These are phyloP conservation scores for Cordyceps farinosa DNA, from an alignment of 2,329 filamentous ascomycete genomes.

Conservation along the genomic window DNA sequence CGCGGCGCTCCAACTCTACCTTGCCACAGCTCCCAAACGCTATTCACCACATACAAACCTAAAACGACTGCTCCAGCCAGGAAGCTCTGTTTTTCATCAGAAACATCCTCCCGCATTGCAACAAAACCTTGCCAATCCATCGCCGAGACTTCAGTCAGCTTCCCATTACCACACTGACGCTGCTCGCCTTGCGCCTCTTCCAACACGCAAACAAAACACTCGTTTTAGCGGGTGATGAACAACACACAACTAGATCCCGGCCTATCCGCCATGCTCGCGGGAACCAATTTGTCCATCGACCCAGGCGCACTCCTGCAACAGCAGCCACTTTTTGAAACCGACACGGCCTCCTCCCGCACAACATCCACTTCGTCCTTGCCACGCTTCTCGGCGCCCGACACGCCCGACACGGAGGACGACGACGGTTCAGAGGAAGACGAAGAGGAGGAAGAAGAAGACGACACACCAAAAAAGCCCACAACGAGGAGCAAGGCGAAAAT, in stretches of 20 bases:
- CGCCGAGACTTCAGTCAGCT: not conserved
- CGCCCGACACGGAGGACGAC: not conserved
- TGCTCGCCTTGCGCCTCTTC: not conserved
- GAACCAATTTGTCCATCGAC: conserved; percentile 6
- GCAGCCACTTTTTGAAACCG: not conserved
- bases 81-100: not conserved
- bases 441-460: not conserved
- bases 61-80: too few species aligned
- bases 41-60: too few species aligned
- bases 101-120: not conserved
- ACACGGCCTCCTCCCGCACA: conserved; percentile 13
- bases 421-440: not conserved
- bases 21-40: too few species aligned
- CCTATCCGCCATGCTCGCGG: conserved; percentile 14
- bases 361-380: conserved; percentile 12
- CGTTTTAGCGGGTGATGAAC: conserved; percentile 4
- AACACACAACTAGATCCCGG: conserved; percentile 10
- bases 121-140: not conserved
- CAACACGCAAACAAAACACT: not conserved
- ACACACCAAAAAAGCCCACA: not conserved
- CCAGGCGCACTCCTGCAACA: conserved; percentile 7
- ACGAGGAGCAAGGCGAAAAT: conserved; percentile 7
- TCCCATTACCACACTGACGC: not conserved
- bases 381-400: not conserved
- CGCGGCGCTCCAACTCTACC: not conserved